Evolutionary conservation across 768 basidiomycete species (phyloP), one percentile per base, ranked within the genome.

Genomic region (Strobilomyces dryophilus): DNA sequence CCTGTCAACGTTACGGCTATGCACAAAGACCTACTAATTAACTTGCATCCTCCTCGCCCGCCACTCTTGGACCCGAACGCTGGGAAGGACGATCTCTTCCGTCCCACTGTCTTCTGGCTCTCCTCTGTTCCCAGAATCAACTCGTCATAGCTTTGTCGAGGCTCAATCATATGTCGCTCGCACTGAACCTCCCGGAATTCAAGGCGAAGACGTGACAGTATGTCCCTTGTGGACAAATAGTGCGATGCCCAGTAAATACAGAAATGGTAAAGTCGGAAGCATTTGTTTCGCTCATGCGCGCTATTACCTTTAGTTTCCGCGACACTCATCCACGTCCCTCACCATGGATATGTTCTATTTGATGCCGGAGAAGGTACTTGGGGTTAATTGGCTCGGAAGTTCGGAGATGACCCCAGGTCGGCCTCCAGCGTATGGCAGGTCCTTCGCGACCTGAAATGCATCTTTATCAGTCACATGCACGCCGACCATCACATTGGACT

Each of bases 341-440:
- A 73, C 1, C 75, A 76, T 50, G 90, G 91, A 1, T 83, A 80
- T 55, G 71, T 97, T 32, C 71, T 98, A n/a, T 77, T 98, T 2
- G 95, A 98, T 57, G 80, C 79, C 0, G 95, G 95, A 0, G 95
- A 98, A 71, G 94, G 93, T 0, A 93, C 94, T 0, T 88, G 87
- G 78, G 94, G 94, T 2, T 95, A 98, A 63, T 77, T 98, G 4
- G 76, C 77, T 3, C 79, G 95, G 4, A 79, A 84, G 45, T 95
- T 85, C 63, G 93, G 93, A 2, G 63, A 73, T 17, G 75, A 78
- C 34, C 62, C 60, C 5, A 55, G 61, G 1, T 61, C 62, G 5
- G 53, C 68, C 1, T 57, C 63, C 10, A 76, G 75, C 50, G 81
- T 80, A 3, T 81, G 81, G 76, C 65, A 81, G 12, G 75, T 85